Percentiles rank a stretch among this genome's conserved stretches.
phyloP scores from a whole-genome alignment of 1,284 basidiomycete genomes.

The Apiotrichum mycotoxinovorans region DNA sequence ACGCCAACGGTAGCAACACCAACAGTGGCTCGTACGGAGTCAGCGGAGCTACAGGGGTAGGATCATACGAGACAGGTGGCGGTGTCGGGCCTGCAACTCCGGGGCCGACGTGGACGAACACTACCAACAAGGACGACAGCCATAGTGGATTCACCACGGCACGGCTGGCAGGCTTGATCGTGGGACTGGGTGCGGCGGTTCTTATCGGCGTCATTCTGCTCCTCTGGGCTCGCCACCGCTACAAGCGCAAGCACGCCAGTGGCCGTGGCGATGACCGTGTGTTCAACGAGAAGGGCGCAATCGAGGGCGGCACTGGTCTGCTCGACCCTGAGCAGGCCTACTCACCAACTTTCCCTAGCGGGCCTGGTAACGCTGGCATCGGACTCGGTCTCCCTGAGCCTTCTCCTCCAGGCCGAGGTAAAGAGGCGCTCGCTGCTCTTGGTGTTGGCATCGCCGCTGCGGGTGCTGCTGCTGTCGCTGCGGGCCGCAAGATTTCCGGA shows the following conservation, averaged over 20 bases:
- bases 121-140: not conserved
- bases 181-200: not conserved
- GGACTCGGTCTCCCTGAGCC: not conserved
- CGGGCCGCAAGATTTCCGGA: slow-evolving; percentile 2
- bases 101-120: not conserved
- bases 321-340: not conserved
- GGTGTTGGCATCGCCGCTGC: not conserved
- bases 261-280: slow-evolving; percentile 1
- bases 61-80: not conserved
- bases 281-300: slow-evolving; percentile 1
- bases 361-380: not conserved
- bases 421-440: slow-evolving; percentile 1
- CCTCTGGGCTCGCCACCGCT: slow-evolving; percentile 1
- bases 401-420: not conserved
- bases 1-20: not conserved
- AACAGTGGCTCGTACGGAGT: not conserved
- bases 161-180: not conserved
- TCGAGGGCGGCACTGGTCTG: not conserved
- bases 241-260: not conserved
- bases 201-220: not conserved
- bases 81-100: not conserved
- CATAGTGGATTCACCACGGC: not conserved
- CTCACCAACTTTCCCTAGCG: not conserved
- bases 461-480: not conserved
- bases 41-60: not conserved